Conservation (phyloP, 176 grass and related monocot species). For the Zizania latifolia region DNA sequence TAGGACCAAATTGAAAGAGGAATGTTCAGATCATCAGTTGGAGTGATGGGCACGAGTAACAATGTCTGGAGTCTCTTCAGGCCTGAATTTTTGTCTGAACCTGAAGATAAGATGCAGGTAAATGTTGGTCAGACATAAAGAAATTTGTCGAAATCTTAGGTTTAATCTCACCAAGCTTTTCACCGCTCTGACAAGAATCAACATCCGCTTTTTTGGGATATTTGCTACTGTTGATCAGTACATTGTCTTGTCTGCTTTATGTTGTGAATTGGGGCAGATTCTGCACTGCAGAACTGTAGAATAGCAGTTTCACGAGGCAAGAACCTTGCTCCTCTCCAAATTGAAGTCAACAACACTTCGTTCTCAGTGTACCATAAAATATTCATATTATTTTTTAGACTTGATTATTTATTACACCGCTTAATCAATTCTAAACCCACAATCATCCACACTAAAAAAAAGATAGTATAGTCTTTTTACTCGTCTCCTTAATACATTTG, state of each 20-base stretch:
- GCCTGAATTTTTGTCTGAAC: neutral
- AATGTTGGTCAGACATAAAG: neutral
- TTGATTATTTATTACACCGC: too few relatives aligned
- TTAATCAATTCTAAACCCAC: too few relatives aligned
- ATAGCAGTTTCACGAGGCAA: neutral
- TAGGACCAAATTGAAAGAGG: neutral
- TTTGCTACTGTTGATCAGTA: neutral
- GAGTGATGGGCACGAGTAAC: neutral
- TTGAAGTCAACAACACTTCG: neutral
- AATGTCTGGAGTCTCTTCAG: neutral
- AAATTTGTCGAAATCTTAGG: neutral
- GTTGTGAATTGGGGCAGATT: neutral
- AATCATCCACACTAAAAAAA: too few relatives aligned
- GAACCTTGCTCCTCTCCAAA: neutral
- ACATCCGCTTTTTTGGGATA: too few relatives aligned
- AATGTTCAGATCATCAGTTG: slow-evolving; percentile 10
- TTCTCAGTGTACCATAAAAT: neutral
- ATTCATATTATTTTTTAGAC: too few relatives aligned
- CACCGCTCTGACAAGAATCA: too few relatives aligned
- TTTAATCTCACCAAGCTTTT: neutral
- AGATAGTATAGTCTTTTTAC: too few relatives aligned
- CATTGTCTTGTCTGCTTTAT: neutral
- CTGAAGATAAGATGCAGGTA: neutral
- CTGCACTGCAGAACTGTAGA: neutral
- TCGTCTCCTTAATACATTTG: too few relatives aligned